Base-by-base conservation (phyloP, 2,329 filamentous ascomycete species). In the Aspergillus hortae region DNA sequence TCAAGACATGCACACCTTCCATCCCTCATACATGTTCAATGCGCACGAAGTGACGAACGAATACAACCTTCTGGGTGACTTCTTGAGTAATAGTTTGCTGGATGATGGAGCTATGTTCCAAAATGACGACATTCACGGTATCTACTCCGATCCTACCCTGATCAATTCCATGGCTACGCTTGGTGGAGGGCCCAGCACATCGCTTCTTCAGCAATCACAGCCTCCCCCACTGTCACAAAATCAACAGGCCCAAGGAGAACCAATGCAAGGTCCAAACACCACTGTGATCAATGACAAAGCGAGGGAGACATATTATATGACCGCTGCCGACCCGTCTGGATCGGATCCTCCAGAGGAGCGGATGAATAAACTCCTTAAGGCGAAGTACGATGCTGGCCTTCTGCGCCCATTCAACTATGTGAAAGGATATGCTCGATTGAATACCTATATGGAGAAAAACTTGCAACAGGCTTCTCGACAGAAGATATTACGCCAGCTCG, bases 391-490 rank as follows among this genome's bases (percentile, higher is more conserved):
- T 61, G 94, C 94, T 1, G 94, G 94, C 1, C 80, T 99, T 65
- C 78, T 99, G 53, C 94, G 92, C 67, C 94, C 94, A 1, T 99
- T 99, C 80, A 97, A 97, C 75, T 99, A 99, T 71, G 90, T 97
- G 62, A 95, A 95, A 66, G 94, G 94, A 11, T 99, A 99, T 70
- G 88, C 90, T 10, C 84, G 91, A 30, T 77, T 99, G 44, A 90
- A 91, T 57, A 85, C 87, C 56, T 99, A 96, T 70, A 92, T 99
- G 80, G 91, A 96, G 65, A 84, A 86, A 53, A 87, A 97, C 67
- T 87, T 97, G 68, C 85, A 89, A 48, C 83, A 88, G 21, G 78
- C 83, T 14, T 94, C 89, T 17, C 91, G 94, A 56, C 88, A 95
- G 63, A 94, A 95, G 74, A 96, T 99, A 56, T 76, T 96, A 42